Conservation (phyloP, 345 rosid species). For the Eucalyptus cladocalyx region DNA sequence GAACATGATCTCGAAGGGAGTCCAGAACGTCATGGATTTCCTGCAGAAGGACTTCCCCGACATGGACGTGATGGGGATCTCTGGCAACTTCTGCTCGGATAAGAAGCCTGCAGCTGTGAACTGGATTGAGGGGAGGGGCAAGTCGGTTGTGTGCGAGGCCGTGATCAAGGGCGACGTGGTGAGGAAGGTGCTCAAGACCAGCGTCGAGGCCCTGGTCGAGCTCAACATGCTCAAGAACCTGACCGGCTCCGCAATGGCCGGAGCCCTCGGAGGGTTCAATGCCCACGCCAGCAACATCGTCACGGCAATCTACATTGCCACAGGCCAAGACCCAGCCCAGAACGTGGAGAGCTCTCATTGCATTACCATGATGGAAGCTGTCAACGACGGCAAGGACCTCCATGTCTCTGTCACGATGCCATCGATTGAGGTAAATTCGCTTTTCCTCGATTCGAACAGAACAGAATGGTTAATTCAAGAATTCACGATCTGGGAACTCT, state of each 20-base stretch:
- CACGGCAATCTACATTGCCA: constrained; percentile 19
- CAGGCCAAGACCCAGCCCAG: constrained; percentile 42
- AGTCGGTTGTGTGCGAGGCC: constrained; percentile 33
- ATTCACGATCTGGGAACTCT: not conserved
- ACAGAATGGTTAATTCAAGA: not conserved
- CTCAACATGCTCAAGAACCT: constrained; percentile 38
- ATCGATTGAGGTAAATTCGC: constrained; percentile 16
- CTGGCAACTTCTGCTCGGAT: constrained; percentile 32
- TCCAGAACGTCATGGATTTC: constrained; percentile 27
- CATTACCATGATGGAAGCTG: constrained; percentile 36
- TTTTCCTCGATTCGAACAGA: not conserved
- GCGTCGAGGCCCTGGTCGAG: constrained; percentile 18
- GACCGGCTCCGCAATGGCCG: constrained; percentile 34
- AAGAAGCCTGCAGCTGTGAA: constrained; percentile 38
- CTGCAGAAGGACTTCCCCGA: constrained; percentile 23
- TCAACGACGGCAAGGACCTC: constrained; percentile 27
- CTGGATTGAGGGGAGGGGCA: constrained; percentile 40
- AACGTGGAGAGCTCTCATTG: constrained; percentile 35
- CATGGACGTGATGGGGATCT: constrained; percentile 28
- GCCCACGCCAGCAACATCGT: constrained; percentile 36
- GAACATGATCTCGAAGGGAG: constrained; percentile 37
- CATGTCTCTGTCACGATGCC: constrained; percentile 35
- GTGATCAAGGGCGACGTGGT: constrained; percentile 20
- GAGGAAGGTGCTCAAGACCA: constrained; percentile 23
- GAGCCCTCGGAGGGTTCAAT: constrained; percentile 38